Percentiles rank a stretch among this genome's conserved stretches.
phyloP scores from a whole-genome alignment of 148 eudicot species.

The Dianthus caryophyllus region DNA sequence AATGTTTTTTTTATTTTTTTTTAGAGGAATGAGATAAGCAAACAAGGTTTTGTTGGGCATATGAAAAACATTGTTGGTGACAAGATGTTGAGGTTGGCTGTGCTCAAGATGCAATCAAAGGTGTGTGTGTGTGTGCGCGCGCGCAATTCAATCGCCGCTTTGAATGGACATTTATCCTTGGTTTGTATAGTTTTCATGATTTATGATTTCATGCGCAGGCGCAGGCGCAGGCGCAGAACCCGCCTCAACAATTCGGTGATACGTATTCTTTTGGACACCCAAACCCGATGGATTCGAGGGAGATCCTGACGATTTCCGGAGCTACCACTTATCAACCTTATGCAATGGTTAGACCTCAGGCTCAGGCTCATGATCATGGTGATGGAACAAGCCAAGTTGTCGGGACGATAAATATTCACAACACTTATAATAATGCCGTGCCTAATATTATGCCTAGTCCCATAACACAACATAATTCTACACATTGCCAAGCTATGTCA shows the following conservation, averaged over 20 bases:
- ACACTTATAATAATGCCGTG: constrained; percentile 28
- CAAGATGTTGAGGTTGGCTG: constrained; percentile 86
- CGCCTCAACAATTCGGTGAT: constrained; percentile 37
- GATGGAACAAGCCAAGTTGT: constrained; percentile 43
- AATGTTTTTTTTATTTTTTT: constrained; percentile 19
- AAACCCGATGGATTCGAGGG: constrained; percentile 29
- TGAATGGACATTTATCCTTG: no score
- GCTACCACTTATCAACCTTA: constrained; percentile 28
- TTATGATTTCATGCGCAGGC: no score
- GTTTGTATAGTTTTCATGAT: no score
- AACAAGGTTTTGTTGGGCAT: constrained; percentile 67
- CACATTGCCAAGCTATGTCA: constrained; percentile 46
- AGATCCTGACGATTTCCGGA: constrained; percentile 46
- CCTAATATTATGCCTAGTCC: constrained; percentile 38
- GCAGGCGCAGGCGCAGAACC: constrained; percentile 41
- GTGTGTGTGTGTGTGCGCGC: no score
- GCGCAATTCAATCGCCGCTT: no score
- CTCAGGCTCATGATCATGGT: constrained; percentile 41
- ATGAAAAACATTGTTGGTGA: constrained; percentile 88
- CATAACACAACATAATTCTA: constrained; percentile 38
- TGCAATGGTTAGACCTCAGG: constrained; percentile 43
- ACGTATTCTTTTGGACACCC: constrained; percentile 39
- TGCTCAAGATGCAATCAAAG: constrained; percentile 68
- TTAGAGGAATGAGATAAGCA: constrained; percentile 84
- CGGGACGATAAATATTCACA: constrained; percentile 28